A percentile compares a stretch with the other conserved stretches of the same genome.
phyloP scores from a whole-genome alignment of 345 rosid genomes.

The Nasturtium officinale region DNA sequence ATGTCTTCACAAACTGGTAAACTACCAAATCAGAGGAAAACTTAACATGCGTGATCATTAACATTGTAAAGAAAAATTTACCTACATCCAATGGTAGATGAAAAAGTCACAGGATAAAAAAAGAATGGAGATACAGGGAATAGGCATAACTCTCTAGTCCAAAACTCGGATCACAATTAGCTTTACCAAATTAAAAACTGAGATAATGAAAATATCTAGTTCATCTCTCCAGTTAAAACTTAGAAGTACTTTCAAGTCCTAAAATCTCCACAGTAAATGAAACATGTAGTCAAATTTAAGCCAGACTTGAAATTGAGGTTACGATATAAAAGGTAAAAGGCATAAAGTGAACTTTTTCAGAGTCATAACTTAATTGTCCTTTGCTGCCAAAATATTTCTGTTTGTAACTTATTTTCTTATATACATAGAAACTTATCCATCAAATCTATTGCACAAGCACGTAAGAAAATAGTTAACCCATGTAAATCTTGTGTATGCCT shows the following conservation, averaged over 20 bases:
- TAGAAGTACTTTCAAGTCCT: neutral
- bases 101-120: neutral
- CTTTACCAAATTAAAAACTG: neutral
- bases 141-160: neutral
- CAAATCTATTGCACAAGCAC: neutral
- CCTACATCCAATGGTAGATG: neutral
- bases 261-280: slow-evolving; percentile 10
- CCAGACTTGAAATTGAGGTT: neutral
- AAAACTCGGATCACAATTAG: neutral
- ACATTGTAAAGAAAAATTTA: neutral
- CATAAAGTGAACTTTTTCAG: neutral
- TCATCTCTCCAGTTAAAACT: neutral
- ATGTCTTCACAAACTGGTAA: slow-evolving; percentile 8
- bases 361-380: neutral
- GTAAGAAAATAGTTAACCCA: neutral
- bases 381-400: neutral
- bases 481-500: slow-evolving; percentile 6
- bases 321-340: neutral
- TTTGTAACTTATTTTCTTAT: neutral
- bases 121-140: slow-evolving; percentile 1
- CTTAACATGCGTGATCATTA: slow-evolving; percentile 1
- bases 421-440: neutral
- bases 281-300: slow-evolving; percentile 13
- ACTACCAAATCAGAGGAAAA: neutral
- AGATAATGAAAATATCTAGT: neutral